Conservation (phyloP, 139 green algal genomes). For the Closterium sp. region DNA sequence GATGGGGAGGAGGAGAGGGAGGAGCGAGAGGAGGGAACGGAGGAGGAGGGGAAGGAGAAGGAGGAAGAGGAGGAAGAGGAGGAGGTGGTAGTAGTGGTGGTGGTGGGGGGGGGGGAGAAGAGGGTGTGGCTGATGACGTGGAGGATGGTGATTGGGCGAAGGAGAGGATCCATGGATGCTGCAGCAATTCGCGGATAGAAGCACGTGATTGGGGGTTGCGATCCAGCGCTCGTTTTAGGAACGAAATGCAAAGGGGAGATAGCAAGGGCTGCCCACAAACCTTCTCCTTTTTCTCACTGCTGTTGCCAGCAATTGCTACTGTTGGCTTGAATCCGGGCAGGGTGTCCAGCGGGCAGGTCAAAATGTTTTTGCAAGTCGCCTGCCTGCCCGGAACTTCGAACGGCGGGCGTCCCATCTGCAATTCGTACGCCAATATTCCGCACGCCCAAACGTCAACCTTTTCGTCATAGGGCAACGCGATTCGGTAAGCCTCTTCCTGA, state of each 20-base stretch:
- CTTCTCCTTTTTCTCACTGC: too few species aligned
- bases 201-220: background rate
- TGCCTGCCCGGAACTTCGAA: constrained; percentile 62
- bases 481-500: background rate
- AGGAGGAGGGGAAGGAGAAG: background rate
- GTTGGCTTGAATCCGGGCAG: background rate
- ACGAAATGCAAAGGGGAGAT: constrained; percentile 12
- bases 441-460: constrained; percentile 33
- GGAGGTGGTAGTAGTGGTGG: too few species aligned
- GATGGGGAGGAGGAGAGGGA: background rate
- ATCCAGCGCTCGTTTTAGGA: background rate
- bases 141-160: background rate
- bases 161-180: background rate
- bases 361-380: constrained; percentile 62
- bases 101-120: background rate
- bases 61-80: background rate
- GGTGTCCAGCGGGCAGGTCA: background rate
- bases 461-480: constrained; percentile 5
- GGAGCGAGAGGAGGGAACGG: background rate
- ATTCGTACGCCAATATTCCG: constrained; percentile 79
- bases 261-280: background rate
- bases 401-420: constrained; percentile 70
- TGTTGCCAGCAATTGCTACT: background rate
- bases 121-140: background rate
- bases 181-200: background rate